Percentiles rank a stretch among this genome's conserved stretches.
These are phyloP conservation scores for Wickerhamomyces sp. DNA, from an alignment of 1,139 yeast species.

Conservation along the genomic window DNA sequence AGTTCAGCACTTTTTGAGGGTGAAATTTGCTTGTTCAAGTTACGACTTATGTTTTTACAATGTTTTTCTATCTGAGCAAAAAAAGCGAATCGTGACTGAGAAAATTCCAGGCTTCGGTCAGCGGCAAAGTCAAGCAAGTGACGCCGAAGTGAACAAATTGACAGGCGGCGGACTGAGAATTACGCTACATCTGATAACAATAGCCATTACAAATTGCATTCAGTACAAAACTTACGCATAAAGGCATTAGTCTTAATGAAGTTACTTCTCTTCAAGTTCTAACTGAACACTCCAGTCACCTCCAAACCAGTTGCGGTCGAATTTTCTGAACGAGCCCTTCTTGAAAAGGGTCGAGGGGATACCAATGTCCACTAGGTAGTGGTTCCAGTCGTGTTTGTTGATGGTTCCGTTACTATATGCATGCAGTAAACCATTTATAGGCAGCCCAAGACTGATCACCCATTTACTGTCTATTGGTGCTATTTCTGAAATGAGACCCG, in stretches of 20 bases:
- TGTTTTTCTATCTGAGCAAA: no score
- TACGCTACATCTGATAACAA: not conserved
- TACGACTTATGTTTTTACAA: no score
- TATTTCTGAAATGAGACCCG: constrained; percentile 48
- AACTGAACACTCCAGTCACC: constrained; percentile 16
- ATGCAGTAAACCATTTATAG: constrained; percentile 60
- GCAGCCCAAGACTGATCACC: constrained; percentile 70
- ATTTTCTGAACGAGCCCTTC: constrained; percentile 39
- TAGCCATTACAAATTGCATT: not conserved
- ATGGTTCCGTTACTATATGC: constrained; percentile 46
- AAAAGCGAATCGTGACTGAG: not conserved
- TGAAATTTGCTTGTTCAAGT: not conserved
- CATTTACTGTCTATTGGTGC: constrained; percentile 26
- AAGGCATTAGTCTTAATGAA: no score
- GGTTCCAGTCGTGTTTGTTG: constrained; percentile 42
- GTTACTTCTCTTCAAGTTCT: constrained; percentile 12
- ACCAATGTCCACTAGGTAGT: constrained; percentile 71
- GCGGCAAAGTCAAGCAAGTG: not conserved
- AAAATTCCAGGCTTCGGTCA: not conserved
- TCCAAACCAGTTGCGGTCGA: constrained; percentile 30
- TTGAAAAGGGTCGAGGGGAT: constrained; percentile 45
- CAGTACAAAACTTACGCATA: not conserved
- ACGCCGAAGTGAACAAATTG: no score
- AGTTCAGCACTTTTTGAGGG: not conserved
- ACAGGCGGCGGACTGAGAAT: not conserved